phyloP scores from a whole-genome alignment of 225 moss, liverwort and hornwort species.

The Pleurozium schreberi region DNA sequence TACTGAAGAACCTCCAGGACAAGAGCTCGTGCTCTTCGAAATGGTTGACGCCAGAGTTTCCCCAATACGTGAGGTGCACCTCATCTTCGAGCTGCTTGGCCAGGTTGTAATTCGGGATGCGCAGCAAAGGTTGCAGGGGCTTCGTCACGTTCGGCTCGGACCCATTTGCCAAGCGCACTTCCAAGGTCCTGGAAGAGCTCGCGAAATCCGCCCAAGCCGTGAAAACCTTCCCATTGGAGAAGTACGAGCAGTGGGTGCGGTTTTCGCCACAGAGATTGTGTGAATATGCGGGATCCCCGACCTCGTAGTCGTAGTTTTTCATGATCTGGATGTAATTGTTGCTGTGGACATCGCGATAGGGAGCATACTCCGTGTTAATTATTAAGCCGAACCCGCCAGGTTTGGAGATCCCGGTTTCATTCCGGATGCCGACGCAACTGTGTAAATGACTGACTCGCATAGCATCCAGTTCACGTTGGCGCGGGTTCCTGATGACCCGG shows the following conservation, averaged over 20 bases:
- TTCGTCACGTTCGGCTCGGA: background rate
- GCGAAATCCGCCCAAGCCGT: background rate
- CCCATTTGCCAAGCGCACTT: background rate
- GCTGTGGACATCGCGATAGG: background rate
- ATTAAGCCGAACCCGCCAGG: background rate
- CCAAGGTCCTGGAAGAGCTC: background rate
- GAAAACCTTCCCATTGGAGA: background rate
- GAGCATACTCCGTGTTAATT: background rate
- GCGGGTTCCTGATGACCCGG: background rate
- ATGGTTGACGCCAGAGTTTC: rapidly evolving
- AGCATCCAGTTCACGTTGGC: background rate
- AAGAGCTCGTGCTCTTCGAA: too few relatives aligned
- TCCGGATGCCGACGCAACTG: background rate
- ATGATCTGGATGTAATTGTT: background rate
- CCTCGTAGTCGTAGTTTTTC: background rate
- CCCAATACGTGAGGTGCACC: background rate
- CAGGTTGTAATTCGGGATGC: background rate
- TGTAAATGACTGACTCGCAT: background rate
- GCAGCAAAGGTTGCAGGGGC: background rate
- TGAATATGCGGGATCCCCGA: background rate
- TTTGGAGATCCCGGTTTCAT: background rate
- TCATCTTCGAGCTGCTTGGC: background rate
- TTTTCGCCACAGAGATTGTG: background rate
- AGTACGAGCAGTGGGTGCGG: background rate
- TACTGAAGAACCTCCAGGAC: too few relatives aligned